These are phyloP conservation scores for Rhizopogon parksii DNA, from an alignment of 1,284 basidiomycete genomes.

Conservation along the genomic window DNA sequence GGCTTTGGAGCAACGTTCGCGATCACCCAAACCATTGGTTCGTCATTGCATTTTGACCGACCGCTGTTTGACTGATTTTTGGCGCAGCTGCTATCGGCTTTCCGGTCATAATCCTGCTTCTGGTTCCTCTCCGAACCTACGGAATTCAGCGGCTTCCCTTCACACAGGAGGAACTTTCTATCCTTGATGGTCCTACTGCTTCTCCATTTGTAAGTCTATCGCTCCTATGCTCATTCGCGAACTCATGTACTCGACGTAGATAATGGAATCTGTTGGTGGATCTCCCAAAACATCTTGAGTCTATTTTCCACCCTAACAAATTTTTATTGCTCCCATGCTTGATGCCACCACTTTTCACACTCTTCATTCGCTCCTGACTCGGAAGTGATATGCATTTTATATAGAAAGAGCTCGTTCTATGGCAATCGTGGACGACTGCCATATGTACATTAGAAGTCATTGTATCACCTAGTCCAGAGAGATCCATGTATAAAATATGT, in stretches of 20 bases:
- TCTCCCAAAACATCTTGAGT: conserved; percentile 22
- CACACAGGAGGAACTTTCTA: conserved; percentile 70
- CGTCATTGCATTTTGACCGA: conserved; percentile 16
- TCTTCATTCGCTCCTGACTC: no score
- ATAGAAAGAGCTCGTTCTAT: no score
- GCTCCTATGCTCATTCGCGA: not conserved
- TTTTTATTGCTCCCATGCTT: not conserved
- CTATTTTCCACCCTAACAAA: not conserved
- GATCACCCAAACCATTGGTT: conserved; percentile 87
- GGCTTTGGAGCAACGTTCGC: conserved; percentile 90
- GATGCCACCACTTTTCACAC: no score
- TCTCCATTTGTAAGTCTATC: conserved; percentile 64
- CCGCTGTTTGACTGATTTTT: conserved; percentile 4
- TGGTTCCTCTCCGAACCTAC: conserved; percentile 77
- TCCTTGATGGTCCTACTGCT: conserved; percentile 86
- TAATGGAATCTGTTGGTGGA: conserved; percentile 48
- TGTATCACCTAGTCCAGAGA: no score
- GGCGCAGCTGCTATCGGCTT: conserved; percentile 81
- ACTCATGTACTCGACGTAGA: conserved; percentile 38
- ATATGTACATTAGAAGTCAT: no score
- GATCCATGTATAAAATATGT: no score
- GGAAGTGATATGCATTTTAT: no score
- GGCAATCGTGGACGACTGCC: no score
- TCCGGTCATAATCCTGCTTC: conserved; percentile 81
- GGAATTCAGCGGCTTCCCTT: conserved; percentile 77